Conservation (phyloP, 83 land plant species). For the Picea abies region DNA sequence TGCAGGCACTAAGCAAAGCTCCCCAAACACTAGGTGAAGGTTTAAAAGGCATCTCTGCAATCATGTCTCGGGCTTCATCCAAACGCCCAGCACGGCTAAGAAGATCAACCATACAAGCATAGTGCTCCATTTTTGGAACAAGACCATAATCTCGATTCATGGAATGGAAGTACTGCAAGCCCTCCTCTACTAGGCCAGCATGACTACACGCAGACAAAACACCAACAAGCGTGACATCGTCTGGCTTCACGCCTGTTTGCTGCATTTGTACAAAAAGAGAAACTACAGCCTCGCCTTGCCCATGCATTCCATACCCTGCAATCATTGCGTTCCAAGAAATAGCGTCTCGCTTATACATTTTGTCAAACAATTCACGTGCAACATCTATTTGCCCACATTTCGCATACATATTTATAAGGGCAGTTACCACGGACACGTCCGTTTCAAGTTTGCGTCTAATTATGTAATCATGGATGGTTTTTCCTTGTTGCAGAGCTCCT, state of each 20-base stretch:
- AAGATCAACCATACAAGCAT: slow-evolving; percentile 10
- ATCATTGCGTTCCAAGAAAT: slow-evolving; percentile 33
- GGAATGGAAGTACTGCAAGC: background rate
- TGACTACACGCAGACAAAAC: slow-evolving; percentile 14
- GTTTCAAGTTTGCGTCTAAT: slow-evolving; percentile 9
- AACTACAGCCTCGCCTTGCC: slow-evolving; percentile 22
- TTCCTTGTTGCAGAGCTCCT: slow-evolving; percentile 21
- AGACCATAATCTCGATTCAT: background rate
- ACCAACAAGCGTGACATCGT: slow-evolving; percentile 16
- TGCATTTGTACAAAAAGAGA: slow-evolving; percentile 23
- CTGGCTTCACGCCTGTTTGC: slow-evolving; percentile 16
- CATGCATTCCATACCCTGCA: slow-evolving; percentile 25
- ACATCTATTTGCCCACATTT: slow-evolving; percentile 30
- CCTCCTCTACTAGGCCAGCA: background rate
- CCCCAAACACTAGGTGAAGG: slow-evolving; percentile 4
- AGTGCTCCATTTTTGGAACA: slow-evolving; percentile 7
- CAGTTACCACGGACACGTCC: slow-evolving; percentile 20
- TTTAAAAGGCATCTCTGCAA: slow-evolving; percentile 2
- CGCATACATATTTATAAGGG: slow-evolving; percentile 29
- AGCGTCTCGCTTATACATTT: slow-evolving; percentile 8
- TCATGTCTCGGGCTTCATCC: background rate
- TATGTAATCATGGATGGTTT: slow-evolving; percentile 18
- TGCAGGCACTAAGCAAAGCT: slow-evolving; percentile 4
- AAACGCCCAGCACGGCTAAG: slow-evolving; percentile 9
- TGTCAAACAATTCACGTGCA: slow-evolving; percentile 16